Base-by-base conservation (phyloP, 345 rosid genomes). In the Zanthoxylum bungeanum region DNA sequence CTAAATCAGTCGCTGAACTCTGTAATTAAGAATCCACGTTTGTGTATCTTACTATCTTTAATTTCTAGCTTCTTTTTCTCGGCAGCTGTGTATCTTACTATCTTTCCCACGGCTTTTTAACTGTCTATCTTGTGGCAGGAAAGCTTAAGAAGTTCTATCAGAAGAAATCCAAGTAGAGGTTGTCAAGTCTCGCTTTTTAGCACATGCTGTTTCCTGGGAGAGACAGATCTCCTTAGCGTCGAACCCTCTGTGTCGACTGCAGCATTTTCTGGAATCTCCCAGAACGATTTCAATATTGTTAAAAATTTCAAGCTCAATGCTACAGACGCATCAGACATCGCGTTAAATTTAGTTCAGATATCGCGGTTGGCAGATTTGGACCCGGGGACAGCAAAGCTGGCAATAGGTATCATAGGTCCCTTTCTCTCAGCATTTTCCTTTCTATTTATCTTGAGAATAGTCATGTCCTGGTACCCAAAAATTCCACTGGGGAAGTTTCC, bases 391-490 rank as follows among this genome's bases (percentile, higher is more conserved):
- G 98, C 94, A 0, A 93, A 91, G 83, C 61, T 88, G 31, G 88
- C 88, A 3, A 84, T 91, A 11, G 81, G 90, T 21, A 70, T 91
- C 40, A 72, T 91, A 64, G 93, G 98, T 34, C 96, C 97, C 0
- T 73, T 85, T 22, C 85, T 90, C 70, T 89, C 97, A 1, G 91
- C 84, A 9, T 91, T 94, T 74, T 82, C 80, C 2, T 92, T 90
- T 83, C 79, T 92, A 0, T 94, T 94, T 34, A 80, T 94, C 8
- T 1, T 85, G 81, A 87, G 97, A 61, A 89, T 92, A 58, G 77
- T 94, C 16, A 94, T 94, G 98, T 92, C 97, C 40, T 94, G 98
- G 97, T 94, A 94, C 70, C 98, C 97, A 0, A 92, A 87, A 77
- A 91, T 94, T 71, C 98, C 97, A 0, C 93, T 88, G 9, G 90